Conservation (phyloP, 148 eudicot genomes). For the Rhododendron molle region DNA sequence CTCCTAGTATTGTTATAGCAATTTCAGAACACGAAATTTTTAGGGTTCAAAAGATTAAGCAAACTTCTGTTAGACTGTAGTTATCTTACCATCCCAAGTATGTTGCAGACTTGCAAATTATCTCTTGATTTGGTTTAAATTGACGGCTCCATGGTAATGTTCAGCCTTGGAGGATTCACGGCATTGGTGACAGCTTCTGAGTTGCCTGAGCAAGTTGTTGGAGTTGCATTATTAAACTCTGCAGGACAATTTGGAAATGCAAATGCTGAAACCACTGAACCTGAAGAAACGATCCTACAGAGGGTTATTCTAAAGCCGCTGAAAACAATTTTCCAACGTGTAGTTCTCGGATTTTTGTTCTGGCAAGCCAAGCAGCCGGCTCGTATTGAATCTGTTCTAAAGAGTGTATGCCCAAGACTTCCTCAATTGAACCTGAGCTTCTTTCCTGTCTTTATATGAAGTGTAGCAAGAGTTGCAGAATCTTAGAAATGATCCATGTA, state of each 20-base stretch:
- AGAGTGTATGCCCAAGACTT: conserved; percentile 55
- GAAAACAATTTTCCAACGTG: conserved; percentile 73
- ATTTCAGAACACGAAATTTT: not conserved
- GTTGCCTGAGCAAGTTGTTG: conserved; percentile 69
- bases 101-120: not conserved
- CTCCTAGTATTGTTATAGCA: not conserved
- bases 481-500: not conserved
- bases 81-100: not conserved
- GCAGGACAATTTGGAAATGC: conserved; percentile 91
- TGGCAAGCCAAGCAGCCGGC: conserved; percentile 96
- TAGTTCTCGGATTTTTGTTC: conserved; percentile 77
- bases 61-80: not conserved
- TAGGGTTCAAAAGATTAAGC: not conserved
- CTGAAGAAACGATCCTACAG: conserved; percentile 55
- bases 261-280: conserved; percentile 26
- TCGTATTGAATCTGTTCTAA: conserved; percentile 73
- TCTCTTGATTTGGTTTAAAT: not conserved
- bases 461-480: not conserved
- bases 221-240: conserved; percentile 70
- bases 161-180: conserved; percentile 97
- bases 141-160: conserved; percentile 3
- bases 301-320: conserved; percentile 67
- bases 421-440: not conserved
- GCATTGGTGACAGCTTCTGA: conserved; percentile 84
- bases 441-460: not conserved